Evolutionary conservation across 148 eudicot genomes (phyloP).

Genomic region (Spergularia bocconei): DNA sequence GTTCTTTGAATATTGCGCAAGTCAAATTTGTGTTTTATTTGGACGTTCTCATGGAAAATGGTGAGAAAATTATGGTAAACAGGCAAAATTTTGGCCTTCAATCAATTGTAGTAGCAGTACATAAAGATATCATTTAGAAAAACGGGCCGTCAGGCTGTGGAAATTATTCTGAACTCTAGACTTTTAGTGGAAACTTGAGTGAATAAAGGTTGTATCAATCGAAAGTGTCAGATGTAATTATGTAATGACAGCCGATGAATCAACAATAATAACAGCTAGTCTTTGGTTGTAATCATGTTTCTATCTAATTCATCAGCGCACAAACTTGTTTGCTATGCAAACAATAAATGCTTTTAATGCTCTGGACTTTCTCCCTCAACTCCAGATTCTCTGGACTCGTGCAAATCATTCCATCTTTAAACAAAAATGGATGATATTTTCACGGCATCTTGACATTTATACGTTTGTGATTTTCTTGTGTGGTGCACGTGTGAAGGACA

Average conservation of each 20-base stretch:
- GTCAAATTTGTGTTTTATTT: neutral
- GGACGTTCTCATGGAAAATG: neutral
- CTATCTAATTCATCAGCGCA: too few relatives aligned
- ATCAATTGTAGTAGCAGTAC: too few relatives aligned
- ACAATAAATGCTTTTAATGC: too few relatives aligned
- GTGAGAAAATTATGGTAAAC: neutral
- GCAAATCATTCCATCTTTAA: neutral
- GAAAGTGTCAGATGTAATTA: too few relatives aligned
- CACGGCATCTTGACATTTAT: neutral
- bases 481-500: neutral
- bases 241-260: neutral
- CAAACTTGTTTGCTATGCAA: too few relatives aligned
- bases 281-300: too few relatives aligned
- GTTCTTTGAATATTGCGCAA: neutral
- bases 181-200: neutral
- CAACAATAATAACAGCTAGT: too few relatives aligned
- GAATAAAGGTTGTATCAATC: neutral
- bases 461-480: neutral
- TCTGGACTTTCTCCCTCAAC: too few relatives aligned
- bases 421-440: neutral
- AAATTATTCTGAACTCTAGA: neutral
- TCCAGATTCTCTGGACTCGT: too few relatives aligned
- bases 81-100: neutral
- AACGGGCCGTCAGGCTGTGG: too few relatives aligned
- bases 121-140: too few relatives aligned